Conservation (phyloP, 129 eudicot genomes). For the Tanacetum coccineum region DNA sequence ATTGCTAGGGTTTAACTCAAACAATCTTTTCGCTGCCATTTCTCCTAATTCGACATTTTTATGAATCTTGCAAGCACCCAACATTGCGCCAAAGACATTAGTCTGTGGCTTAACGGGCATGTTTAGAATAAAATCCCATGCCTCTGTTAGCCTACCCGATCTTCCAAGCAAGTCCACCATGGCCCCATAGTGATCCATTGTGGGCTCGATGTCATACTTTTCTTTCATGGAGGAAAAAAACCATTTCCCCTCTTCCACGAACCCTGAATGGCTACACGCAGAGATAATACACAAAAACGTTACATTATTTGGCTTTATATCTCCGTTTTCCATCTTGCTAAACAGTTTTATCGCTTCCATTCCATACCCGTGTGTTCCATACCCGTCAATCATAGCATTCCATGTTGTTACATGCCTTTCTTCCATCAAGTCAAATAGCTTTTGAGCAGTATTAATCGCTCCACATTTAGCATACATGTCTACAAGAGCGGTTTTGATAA, state of each 20-base stretch:
- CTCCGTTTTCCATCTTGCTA: constrained; percentile 45
- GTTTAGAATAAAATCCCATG: constrained; percentile 77
- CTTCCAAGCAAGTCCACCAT: constrained; percentile 95
- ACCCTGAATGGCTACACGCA: constrained; percentile 97
- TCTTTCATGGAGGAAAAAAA: constrained; percentile 69
- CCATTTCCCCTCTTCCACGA: constrained; percentile 58
- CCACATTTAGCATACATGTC: constrained; percentile 98
- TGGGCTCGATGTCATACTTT: constrained; percentile 52
- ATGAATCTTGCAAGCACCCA: constrained; percentile 96
- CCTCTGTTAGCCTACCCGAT: constrained; percentile 70
- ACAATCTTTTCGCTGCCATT: constrained; percentile 61
- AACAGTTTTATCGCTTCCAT: constrained; percentile 57
- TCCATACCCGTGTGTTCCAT: constrained; percentile 89
- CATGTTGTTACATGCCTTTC: constrained; percentile 81
- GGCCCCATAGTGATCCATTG: constrained; percentile 93
- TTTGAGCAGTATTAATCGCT: constrained; percentile 59
- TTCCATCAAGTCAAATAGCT: constrained; percentile 61
- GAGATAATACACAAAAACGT: constrained; percentile 84
- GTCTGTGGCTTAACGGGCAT: constrained; percentile 74
- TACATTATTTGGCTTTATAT: constrained; percentile 50
- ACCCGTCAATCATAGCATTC: constrained; percentile 98
- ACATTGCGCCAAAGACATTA: constrained; percentile 83
- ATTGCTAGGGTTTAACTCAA: constrained; percentile 65
- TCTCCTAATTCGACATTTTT: constrained; percentile 76
- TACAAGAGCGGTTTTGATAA: constrained; percentile 78